A percentile compares a stretch with the other conserved stretches of the same genome.
phyloP scores from a whole-genome alignment of 306 rosid species.

The Malus orientalis region DNA sequence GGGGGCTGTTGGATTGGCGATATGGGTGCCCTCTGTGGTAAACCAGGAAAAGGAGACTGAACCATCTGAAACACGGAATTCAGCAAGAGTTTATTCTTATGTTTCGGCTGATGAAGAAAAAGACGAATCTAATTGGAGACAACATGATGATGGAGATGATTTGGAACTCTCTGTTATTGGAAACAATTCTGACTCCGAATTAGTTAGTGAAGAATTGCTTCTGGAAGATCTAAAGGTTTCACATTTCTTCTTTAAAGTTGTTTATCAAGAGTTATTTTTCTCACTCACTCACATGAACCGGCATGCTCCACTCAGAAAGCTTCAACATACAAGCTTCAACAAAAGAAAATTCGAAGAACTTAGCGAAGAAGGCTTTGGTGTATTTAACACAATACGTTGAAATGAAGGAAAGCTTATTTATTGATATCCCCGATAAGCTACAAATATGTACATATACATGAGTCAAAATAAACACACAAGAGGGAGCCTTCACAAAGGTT shows the following conservation, averaged over 20 bases:
- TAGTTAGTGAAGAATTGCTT: conserved; percentile 51
- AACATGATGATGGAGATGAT: conserved; percentile 30
- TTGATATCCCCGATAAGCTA: too few relatives aligned
- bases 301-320: too few relatives aligned
- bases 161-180: conserved; percentile 57
- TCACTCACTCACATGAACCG: not conserved
- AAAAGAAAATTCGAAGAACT: too few relatives aligned
- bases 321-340: too few relatives aligned
- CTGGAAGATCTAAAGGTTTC: conserved; percentile 74
- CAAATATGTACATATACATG: too few relatives aligned
- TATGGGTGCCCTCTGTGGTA: conserved; percentile 98
- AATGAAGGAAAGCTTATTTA: too few relatives aligned
- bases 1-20: conserved; percentile 99
- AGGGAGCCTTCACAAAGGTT: too few relatives aligned
- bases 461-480: too few relatives aligned
- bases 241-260: conserved; percentile 11
- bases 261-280: not conserved
- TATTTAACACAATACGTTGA: too few relatives aligned
- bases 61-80: conserved; percentile 40
- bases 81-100: conserved; percentile 60
- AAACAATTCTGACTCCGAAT: conserved; percentile 38
- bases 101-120: conserved; percentile 46
- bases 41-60: conserved; percentile 67
- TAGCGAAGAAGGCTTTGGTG: too few relatives aligned
- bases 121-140: conserved; percentile 40